Base-by-base conservation (phyloP, 73 alveolate species). In the Symbiodinium pilosum region DNA sequence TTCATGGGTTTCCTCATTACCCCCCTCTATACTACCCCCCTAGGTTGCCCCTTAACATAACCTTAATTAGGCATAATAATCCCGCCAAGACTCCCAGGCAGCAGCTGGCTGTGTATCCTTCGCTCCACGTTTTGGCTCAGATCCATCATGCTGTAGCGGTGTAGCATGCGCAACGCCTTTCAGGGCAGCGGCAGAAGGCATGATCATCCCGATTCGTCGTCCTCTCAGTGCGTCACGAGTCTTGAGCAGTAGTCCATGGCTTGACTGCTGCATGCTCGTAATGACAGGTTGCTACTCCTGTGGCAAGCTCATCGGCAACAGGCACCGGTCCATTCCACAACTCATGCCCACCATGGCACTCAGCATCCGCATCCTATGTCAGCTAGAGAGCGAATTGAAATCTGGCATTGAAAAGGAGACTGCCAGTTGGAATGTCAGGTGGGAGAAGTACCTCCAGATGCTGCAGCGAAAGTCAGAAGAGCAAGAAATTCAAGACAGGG, bases 241-340 rank as follows among this genome's bases (percentile, higher is more conserved):
- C 14, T 47, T 14, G 59, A 6, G 59, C 59, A 7, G 75, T 20
- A 11, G 16, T 56, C 34, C 32, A 56, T 1, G 28, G 75, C 26
- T 56, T 4, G 36, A 1, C 36, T 56, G 2, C 39, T 64, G 47
- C 30, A n/a, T n/a, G n/a, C n/a, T n/a, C n/a, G n/a, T n/a, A n/a
- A n/a, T n/a, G n/a, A n/a, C n/a, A 91, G 97, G 97, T 68, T 93
- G 98, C 92, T 93, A 93, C 84, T 93, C 98, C 30, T 93, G 98
- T 43, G 98, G 98, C 98, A 93, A 93, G 84, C 98, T 93, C 38
- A 93, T 93, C 40, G 98, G 98, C 39, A 93, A 93, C 84, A 93
- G 84, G 97, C 97, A 18, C 18, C 43, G 6, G 42, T 28, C 41
- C 52, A 28, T 42, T 77, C 52, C 18, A 77, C 34, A n/a, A 24